Evolutionary conservation across 306 rosid genomes (phyloP), one percentile per base, ranked within the genome.

Genomic region (Cicer yamashitae): DNA sequence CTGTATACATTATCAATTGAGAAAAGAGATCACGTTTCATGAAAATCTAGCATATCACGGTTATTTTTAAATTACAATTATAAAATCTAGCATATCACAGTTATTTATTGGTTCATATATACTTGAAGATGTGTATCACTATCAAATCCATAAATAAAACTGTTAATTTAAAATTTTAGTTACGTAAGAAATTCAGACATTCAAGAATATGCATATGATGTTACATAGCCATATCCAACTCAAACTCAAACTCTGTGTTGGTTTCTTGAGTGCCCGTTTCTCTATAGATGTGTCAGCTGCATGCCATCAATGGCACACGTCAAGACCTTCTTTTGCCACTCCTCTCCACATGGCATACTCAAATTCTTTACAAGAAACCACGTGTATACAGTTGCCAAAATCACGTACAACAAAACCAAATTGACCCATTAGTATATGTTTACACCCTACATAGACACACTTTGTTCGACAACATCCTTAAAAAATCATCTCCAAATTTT

Each of bases 311-410:
- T 15, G 7, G 5, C 83, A 81, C 89, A 77, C 86, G 46, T 60
- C 44, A 48, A 64, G 69, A 62, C 54, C 30, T 46, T 75, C 25
- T 72, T 17, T 40, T 37, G 79, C 79, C 79, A 82, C 84, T 48
- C 30, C 40, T 71, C 82, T 5, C 80, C 84, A 18, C 78, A 43
- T 83, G 83, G 86, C 85, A 61, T 34, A 1, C 10, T 38, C 63
- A 47, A 38, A 41, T 10, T 9, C 34, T 10, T 50, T 58, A 15
- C 78, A 69, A 51, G 1, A 65, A 7, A 48, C 63, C 18, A 48
- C 69, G 50, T 47, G 34, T 6, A 40, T 8, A 0, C 15, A 25
- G 48, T 15, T 14, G 38, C 48, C 37, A 70, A 22, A 46, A 67
- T 50, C 73, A 22, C 7, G 56, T 7, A 17, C 57, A 22, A 22